A percentile compares a stretch with the other conserved stretches of the same genome.
phyloP scores from a whole-genome alignment of 441 rosid species.

The Adansonia grandidieri region DNA sequence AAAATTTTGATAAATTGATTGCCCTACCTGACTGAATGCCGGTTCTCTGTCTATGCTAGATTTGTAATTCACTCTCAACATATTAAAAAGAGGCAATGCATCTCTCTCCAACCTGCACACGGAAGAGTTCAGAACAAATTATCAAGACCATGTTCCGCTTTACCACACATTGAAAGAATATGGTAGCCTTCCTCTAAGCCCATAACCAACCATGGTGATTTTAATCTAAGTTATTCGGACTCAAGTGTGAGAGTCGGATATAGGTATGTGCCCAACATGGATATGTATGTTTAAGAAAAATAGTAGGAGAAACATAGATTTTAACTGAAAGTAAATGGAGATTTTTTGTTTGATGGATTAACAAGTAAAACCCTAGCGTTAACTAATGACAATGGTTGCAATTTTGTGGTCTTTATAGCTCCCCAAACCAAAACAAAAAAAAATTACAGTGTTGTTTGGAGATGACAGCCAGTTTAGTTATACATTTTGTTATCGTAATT shows the following conservation, averaged over 20 bases:
- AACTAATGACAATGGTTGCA: too few relatives aligned
- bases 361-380: background rate
- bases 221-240: background rate
- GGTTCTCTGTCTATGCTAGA: slow-evolving; percentile 78
- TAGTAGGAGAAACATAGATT: background rate
- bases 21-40: slow-evolving; percentile 66
- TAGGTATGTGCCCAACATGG: too few relatives aligned
- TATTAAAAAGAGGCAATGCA: slow-evolving; percentile 89
- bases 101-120: slow-evolving; percentile 78
- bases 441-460: too few relatives aligned
- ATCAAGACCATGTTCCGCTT: background rate
- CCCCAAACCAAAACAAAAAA: too few relatives aligned
- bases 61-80: slow-evolving; percentile 74
- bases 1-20: too few relatives aligned
- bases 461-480: too few relatives aligned
- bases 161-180: background rate
- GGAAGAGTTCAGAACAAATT: background rate
- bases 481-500: too few relatives aligned
- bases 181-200: background rate
- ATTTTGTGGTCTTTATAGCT: too few relatives aligned
- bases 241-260: too few relatives aligned
- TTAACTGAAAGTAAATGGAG: background rate
- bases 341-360: background rate
- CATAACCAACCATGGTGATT: background rate
- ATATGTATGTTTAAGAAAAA: too few relatives aligned